Base-by-base conservation (phyloP, 2,329 filamentous ascomycete genomes). In the Escovopsis sp. region DNA sequence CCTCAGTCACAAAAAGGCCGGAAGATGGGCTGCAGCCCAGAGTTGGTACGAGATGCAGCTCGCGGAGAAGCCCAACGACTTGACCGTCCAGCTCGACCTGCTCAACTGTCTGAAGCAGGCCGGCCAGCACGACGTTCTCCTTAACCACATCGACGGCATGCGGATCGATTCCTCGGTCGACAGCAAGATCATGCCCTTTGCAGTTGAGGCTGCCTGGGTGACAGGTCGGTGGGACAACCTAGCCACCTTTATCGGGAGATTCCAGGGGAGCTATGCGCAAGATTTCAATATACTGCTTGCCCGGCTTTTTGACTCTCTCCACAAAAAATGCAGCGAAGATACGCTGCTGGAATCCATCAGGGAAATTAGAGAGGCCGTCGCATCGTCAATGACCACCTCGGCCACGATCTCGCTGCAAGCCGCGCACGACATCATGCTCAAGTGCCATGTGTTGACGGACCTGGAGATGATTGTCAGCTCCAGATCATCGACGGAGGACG, bases 1-100 rank as follows among this genome's bases (percentile, higher is more conserved):
- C 29, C 70, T 95, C 42, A 86, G 93, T 52, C 87, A 98, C 61
- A 78, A 84, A 43, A 96, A 94, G 59, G 84, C 88, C 15, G 91
- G 91, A 4, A 73, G 88, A 47, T 98, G 91, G 88, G 81, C 84
- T 13, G 85, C 89, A 40, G 91, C 88, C 20, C 91, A 96, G 62
- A 94, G 85, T 48, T 98, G 93, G 91, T 96, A 95, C 59, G 88
- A 98, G 57, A 79, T 94, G 48, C 81, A 88, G 48, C 70, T 96
- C 30, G 80, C 83, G 3, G 79, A 91, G 51, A 72, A 81, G 37
- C 88, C 89, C 0, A 69, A 80, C 41, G 81, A 94, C 54, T 57
- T 74, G 14, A 82, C 93, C 43, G 71, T 84, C 11, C 88, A 95
- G 56, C 70, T 84, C 43, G 84, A 93, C 51, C 70, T 98, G 31